These are phyloP conservation scores for Sporobolomyces roseus DNA, from an alignment of 768 basidiomycete genomes.

Conservation along the genomic window DNA sequence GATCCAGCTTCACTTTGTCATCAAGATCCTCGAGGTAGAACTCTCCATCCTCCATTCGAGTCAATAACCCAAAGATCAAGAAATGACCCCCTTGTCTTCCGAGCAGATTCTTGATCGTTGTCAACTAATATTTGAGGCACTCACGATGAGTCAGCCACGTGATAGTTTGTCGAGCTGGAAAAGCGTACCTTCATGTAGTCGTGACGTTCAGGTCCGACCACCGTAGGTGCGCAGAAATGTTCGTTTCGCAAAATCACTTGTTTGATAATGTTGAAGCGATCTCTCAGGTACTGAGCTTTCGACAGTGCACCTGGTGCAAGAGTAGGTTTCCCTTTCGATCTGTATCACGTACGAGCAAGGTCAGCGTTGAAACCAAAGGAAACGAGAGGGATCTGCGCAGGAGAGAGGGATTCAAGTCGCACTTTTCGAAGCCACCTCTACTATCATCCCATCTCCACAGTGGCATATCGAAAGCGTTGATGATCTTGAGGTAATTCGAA, in stretches of 20 bases:
- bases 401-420: conserved; percentile 43
- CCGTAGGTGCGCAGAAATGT: conserved; percentile 91
- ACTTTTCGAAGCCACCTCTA: conserved; percentile 84
- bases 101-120: conserved; percentile 90
- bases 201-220: conserved; percentile 74
- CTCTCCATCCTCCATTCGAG: conserved; percentile 82
- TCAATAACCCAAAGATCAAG: conserved; percentile 86
- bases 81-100: conserved; percentile 86
- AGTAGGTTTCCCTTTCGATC: conserved; percentile 58
- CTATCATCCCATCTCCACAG: conserved; percentile 84
- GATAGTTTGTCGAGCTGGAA: neutral
- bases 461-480: conserved; percentile 95
- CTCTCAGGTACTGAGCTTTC: conserved; percentile 70
- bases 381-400: neutral
- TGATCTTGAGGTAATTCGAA: conserved; percentile 71
- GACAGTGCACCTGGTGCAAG: conserved; percentile 81
- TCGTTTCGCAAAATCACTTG: conserved; percentile 92
- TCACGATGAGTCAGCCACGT: neutral
- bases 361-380: neutral
- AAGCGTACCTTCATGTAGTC: conserved; percentile 74
- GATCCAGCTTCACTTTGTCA: conserved; percentile 80
- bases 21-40: conserved; percentile 90
- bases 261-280: conserved; percentile 82
- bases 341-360: conserved; percentile 41
- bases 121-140: conserved; percentile 57